Evolutionary conservation across 352 stramenopile species (phyloP).

Genomic region (Aphanomyces cochlioides): DNA sequence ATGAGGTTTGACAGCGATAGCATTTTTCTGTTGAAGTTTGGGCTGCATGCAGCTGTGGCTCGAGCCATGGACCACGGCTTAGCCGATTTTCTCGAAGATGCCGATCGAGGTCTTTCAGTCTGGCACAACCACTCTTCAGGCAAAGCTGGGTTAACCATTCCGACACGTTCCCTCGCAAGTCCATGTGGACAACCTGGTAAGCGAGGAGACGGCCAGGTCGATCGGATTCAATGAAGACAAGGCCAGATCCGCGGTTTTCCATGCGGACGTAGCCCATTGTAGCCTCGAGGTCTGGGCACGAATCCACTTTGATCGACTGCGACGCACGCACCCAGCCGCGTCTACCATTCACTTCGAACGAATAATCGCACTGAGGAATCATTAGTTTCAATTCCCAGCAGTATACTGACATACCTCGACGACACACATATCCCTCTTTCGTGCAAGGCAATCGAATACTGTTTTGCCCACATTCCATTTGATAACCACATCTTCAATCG

Average conservation of each 20-base stretch:
- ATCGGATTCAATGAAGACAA: not conserved
- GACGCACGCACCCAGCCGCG: not conserved
- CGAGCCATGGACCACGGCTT: not conserved
- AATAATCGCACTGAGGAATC: not conserved
- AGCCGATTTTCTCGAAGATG: not conserved
- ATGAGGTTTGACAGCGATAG: not conserved
- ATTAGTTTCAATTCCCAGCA: too few species aligned
- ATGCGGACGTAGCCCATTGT: not conserved
- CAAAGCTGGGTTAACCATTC: not conserved
- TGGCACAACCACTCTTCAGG: not conserved
- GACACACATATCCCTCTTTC: not conserved
- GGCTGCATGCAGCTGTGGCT: too few species aligned
- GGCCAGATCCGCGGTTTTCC: not conserved
- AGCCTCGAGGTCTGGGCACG: not conserved
- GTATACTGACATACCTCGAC: not conserved
- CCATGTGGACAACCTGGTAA: not conserved
- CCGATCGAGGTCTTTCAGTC: not conserved
- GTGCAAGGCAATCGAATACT: not conserved
- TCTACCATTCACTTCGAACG: not conserved
- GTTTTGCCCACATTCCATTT: not conserved
- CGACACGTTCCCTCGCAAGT: not conserved
- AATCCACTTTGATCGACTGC: not conserved
- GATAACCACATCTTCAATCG: not conserved
- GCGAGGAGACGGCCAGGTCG: not conserved
- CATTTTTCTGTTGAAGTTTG: not conserved